Evolutionary conservation across 2,329 filamentous ascomycete species (phyloP), one percentile per base, ranked within the genome.

Genomic region (Xylaria sp.): DNA sequence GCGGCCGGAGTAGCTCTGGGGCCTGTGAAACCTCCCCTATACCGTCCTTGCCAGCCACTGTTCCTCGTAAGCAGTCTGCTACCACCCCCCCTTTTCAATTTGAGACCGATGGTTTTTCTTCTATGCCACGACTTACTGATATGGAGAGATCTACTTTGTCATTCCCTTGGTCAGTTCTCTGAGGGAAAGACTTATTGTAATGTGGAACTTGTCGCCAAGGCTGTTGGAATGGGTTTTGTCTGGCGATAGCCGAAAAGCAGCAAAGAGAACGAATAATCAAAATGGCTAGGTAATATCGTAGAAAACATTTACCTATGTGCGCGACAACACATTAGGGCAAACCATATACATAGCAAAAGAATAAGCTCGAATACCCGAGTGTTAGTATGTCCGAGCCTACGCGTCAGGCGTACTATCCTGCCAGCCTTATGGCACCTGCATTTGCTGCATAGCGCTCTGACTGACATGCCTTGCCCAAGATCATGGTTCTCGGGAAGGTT

Each of bases 11-110:
- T 20, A 51, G 46, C 51, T 48, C 33, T 18, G 36, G 41, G 25
- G 33, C 18, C 36, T 64, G 55, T 43, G 56, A 55, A 20, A 57
- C 10, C 23, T 3, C 66, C 59, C n/a, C 39, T 23, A 62, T 46
- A 20, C 13, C 28, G 13, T 62, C 56, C n/a, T 61, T 48, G 39
- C 43, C 31, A 33, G 63, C 61, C 66, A 67, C 69, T 69, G 10
- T 51, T 46, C 15, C 20, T 57, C 31, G 49, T 71, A 49, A 70
- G 66, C n/a, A 51, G 59, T 43, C 48, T 49, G 41, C 36, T 36
- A 31, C n/a, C n/a, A 20, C 28, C n/a, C n/a, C n/a, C n/a, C n/a
- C n/a, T n/a, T n/a, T n/a, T 18, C 25, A 20, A 25, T 10, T 36
- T 51, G 25, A 23, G 23, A 20, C 15, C 39, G 9, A 15, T 20